A percentile compares a stretch with the other conserved stretches of the same genome.
phyloP scores from a whole-genome alignment of 495 filamentous ascomycete species.

The Talaromyces stipitatus region DNA sequence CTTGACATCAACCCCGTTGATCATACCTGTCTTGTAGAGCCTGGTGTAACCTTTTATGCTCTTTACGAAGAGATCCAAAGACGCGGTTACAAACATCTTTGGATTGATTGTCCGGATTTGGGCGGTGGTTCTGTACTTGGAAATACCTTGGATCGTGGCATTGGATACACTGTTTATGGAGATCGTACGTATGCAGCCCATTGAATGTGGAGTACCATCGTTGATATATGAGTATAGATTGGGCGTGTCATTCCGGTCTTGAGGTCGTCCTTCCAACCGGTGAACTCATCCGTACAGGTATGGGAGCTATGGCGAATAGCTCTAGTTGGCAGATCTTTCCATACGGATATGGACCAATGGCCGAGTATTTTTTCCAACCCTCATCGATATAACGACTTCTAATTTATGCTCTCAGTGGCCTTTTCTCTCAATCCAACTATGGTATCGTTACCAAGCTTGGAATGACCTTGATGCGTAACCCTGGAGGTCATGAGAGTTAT shows the following conservation, averaged over 20 bases:
- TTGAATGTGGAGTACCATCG: no score
- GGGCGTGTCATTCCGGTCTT: slow-evolving; percentile 37
- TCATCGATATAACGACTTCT: slow-evolving; percentile 31
- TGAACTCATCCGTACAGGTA: slow-evolving; percentile 48
- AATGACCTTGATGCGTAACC: slow-evolving; percentile 48
- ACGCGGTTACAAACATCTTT: slow-evolving; percentile 38
- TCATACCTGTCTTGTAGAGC: slow-evolving; percentile 23
- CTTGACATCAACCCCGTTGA: slow-evolving; percentile 27
- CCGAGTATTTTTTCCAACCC: not conserved
- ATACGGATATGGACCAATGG: slow-evolving; percentile 34
- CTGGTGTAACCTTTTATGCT: slow-evolving; percentile 47
- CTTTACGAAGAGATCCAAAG: slow-evolving; percentile 44
- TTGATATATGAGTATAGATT: not conserved
- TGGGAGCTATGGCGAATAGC: slow-evolving; percentile 36
- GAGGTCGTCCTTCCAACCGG: slow-evolving; percentile 52
- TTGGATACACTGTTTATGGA: slow-evolving; percentile 32
- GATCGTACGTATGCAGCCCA: slow-evolving; percentile 6
- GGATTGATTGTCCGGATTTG: slow-evolving; percentile 47
- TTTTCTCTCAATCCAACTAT: slow-evolving; percentile 51
- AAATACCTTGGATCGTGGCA: slow-evolving; percentile 38
- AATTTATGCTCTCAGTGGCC: slow-evolving; percentile 12
- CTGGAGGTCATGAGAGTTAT: slow-evolving; percentile 15
- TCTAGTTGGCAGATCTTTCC: slow-evolving; percentile 12
- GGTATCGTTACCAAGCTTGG: slow-evolving; percentile 57
- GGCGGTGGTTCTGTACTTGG: slow-evolving; percentile 51